Evolutionary conservation across 208 protist genomes (phyloP), one percentile per base, ranked within the genome.

Genomic region (Crithidia fasciculata): DNA sequence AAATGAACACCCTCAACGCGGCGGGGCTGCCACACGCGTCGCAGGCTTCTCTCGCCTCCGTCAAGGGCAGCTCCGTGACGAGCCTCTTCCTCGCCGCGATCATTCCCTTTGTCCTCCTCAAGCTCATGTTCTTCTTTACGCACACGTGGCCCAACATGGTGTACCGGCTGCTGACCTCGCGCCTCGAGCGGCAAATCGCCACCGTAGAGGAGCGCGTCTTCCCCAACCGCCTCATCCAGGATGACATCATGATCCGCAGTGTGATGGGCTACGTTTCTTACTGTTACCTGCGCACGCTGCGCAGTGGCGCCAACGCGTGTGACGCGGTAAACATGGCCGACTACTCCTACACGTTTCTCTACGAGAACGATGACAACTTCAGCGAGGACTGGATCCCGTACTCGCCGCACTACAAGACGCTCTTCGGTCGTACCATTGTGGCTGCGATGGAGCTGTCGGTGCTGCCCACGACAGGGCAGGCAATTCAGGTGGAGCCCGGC

Each of bases 401-500:
- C 54, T 80, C 74, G 40, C 28, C 74, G 40, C 60, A 28, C 44
- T 80, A 71, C 74, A 57, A 50, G 19, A 49, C 74, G 12, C 74
- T 80, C 61, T 80, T 71, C 41, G 74, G 74, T 28, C 74, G 74
- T 47, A 41, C 60, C 40, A 74, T 80, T 39, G 74, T 68, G 68
- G 74, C 74, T 16, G 71, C 67, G 60, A 80, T 80, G 74, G 68
- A 80, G 50, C 62, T 80, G 49, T 53, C 79, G n/a, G 50, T 91
- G 40, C 8, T 89, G 9, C 91, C 89, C 0, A 69, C 55, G 37
- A 67, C 70, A 12, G 85, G 81, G 18, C 60, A 80, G 4, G 56
- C 78, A 3, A 59, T 92, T n/a, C 89, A 96, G 80, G 85, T 96
- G 41, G 89, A 96, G 75, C 89, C 88, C 9, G 89, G 89, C 0